These are phyloP conservation scores for Periconia digitata DNA, from an alignment of 2,329 filamentous ascomycete genomes.

Conservation along the genomic window DNA sequence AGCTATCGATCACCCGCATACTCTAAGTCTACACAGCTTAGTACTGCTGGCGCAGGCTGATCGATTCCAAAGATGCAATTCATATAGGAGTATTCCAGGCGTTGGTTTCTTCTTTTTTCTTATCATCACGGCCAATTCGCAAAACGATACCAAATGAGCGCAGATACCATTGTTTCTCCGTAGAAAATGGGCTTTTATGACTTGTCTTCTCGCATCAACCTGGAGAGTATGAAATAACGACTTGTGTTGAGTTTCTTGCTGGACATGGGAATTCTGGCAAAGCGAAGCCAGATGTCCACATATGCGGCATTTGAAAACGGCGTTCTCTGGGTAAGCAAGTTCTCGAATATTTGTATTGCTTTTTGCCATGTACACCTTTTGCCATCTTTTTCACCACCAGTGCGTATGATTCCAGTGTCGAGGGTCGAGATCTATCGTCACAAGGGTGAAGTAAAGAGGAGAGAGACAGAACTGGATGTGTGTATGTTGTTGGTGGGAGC, in stretches of 20 bases:
- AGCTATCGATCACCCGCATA: slow-evolving; percentile 41
- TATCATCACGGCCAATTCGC: slow-evolving; percentile 10
- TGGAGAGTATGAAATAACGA: slow-evolving; percentile 14
- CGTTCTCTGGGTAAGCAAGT: slow-evolving; percentile 24
- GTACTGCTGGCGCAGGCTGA: slow-evolving; percentile 41
- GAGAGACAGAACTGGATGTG: background rate
- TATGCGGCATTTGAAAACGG: slow-evolving; percentile 26
- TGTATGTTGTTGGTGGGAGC: background rate
- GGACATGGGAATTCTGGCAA: background rate
- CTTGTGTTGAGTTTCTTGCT: slow-evolving; percentile 7
- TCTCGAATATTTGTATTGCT: slow-evolving; percentile 13
- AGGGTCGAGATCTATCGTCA: background rate
- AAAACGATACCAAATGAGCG: slow-evolving; percentile 19
- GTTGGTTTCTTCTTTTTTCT: slow-evolving; percentile 17
- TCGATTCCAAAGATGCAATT: slow-evolving; percentile 4
- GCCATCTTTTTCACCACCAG: slow-evolving; percentile 2
- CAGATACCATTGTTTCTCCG: slow-evolving; percentile 12
- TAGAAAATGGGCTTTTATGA: slow-evolving; percentile 8
- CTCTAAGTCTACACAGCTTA: slow-evolving; percentile 39
- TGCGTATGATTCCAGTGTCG: background rate
- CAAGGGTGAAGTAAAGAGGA: background rate
- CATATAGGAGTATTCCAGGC: slow-evolving; percentile 27
- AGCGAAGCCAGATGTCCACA: background rate
- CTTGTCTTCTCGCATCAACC: slow-evolving; percentile 10
- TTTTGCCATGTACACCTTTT: slow-evolving; percentile 10